Percentiles rank a stretch among this genome's conserved stretches.
Evolutionary conservation across 116 monocot species (phyloP).

Genomic region (Zostera marina): DNA sequence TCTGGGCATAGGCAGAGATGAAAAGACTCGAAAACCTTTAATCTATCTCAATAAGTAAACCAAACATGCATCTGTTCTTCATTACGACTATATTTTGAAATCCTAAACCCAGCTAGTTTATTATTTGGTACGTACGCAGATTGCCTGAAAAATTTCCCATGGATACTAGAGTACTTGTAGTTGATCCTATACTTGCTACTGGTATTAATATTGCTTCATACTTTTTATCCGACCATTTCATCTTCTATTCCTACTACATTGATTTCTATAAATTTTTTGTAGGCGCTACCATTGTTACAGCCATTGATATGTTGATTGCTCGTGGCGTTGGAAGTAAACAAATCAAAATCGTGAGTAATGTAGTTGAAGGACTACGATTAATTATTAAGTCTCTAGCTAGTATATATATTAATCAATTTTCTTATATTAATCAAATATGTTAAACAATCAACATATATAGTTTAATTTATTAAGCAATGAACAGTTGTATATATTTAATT

Average conservation of each 20-base stretch:
- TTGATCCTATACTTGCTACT: slow-evolving; percentile 96
- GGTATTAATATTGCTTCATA: slow-evolving; percentile 8
- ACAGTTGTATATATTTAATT: too few relatives aligned
- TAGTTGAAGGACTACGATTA: not conserved
- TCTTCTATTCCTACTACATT: not conserved
- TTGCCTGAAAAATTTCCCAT: slow-evolving; percentile 70
- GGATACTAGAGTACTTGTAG: slow-evolving; percentile 60
- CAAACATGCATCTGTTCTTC: not conserved
- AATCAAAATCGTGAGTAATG: slow-evolving; percentile 63
- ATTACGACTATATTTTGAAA: too few relatives aligned
- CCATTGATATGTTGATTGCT: slow-evolving; percentile 66
- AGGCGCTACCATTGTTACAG: slow-evolving; percentile 93
- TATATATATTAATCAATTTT: too few relatives aligned
- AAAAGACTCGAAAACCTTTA: slow-evolving; percentile 64
- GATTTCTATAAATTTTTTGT: not conserved
- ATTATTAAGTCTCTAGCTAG: not conserved
- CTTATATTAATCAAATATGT: too few relatives aligned
- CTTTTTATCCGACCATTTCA: too few relatives aligned
- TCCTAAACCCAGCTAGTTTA: too few relatives aligned
- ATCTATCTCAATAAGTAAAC: slow-evolving; percentile 83
- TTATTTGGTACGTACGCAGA: slow-evolving; percentile 14
- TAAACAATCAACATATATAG: too few relatives aligned
- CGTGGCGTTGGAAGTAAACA: slow-evolving; percentile 68
- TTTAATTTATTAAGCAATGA: too few relatives aligned
- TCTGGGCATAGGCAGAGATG: slow-evolving; percentile 84